Evolutionary conservation across 2,329 filamentous ascomycete species (phyloP), one percentile per base, ranked within the genome.

Genomic region (Dryadomyces quercivorus): DNA sequence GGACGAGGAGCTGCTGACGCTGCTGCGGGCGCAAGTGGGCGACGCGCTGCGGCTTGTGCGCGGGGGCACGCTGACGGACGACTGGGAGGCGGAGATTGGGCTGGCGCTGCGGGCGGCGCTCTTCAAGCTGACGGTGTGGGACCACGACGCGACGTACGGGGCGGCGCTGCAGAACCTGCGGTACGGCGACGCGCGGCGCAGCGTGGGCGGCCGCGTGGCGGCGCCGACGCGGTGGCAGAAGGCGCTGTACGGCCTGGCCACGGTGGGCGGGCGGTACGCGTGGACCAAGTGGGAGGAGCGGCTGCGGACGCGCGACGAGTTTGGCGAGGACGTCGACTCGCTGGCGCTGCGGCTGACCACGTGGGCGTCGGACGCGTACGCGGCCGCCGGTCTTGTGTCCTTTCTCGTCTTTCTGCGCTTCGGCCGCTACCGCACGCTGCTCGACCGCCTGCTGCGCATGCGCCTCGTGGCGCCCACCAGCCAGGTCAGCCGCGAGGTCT

Each of bases 51-150:
- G 91, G 66, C 93, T 95, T 67, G 86, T 91, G 61, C 85, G 86
- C 49, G 84, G 84, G 8, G 69, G 78, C 31, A 73, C 91, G 66
- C 70, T 95, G 47, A 81, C 86, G 56, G 89, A 95, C 66, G 88
- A 95, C 63, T 96, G 88, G 83, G 83, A 84, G 15, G 77, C 87
- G 52, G 93, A 97, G 70, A 92, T 97, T 53, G 76, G 86, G 58
- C 76, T 96, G 31, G 78, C 75, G 0, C 75, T 98, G 55, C 78
- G 92, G 49, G 81, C 85, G 2, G 74, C 90, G 3, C 74, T 98
- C 8, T 98, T 96, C 75, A 98, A 98, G 70, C 78, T 98, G 58
- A 89, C 87, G 16, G 84, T 98, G 56, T 98, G 93, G 93, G 91
- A 97, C 68, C 88, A 96, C 67, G 85, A 95, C 67, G 88, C 93